Conservation (phyloP, 2,329 filamentous ascomycete species). For the Fusarium stilboides region DNA sequence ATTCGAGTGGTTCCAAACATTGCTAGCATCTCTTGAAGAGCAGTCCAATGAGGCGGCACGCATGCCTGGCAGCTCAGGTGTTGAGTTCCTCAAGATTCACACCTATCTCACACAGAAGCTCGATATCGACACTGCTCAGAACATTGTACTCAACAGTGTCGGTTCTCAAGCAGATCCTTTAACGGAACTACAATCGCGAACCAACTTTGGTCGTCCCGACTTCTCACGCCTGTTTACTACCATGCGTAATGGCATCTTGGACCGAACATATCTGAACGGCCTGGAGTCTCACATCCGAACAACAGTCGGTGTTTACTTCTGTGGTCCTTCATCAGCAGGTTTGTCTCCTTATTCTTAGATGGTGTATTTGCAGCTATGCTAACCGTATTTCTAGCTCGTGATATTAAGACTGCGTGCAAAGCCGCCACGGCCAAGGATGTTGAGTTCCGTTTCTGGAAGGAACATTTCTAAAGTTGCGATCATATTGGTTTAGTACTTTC, state of each 20-base stretch:
- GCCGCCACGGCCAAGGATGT: conserved; percentile 82
- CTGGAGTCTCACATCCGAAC: conserved; percentile 83
- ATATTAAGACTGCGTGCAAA: conserved; percentile 87
- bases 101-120: conserved; percentile 96
- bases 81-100: conserved; percentile 96
- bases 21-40: conserved; percentile 89
- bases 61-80: conserved; percentile 75
- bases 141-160: conserved; percentile 97
- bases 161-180: conserved; percentile 90
- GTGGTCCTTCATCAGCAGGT: conserved; percentile 83
- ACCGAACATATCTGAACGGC: conserved; percentile 87
- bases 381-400: conserved; percentile 73
- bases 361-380: conserved; percentile 44
- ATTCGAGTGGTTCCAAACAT: conserved; percentile 98
- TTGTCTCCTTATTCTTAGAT: conserved; percentile 49
- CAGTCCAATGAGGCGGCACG: conserved; percentile 82
- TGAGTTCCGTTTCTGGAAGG: conserved; percentile 98
- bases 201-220: conserved; percentile 95
- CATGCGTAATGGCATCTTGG: conserved; percentile 90
- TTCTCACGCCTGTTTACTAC: conserved; percentile 84
- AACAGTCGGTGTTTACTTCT: conserved; percentile 97
- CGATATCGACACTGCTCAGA: conserved; percentile 92
- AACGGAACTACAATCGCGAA: conserved; percentile 89
- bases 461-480: conserved; percentile 76
- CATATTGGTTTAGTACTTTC: conserved; percentile 26